phyloP scores from a whole-genome alignment of 2,329 filamentous ascomycete species.

The Claviceps humidiphila region DNA sequence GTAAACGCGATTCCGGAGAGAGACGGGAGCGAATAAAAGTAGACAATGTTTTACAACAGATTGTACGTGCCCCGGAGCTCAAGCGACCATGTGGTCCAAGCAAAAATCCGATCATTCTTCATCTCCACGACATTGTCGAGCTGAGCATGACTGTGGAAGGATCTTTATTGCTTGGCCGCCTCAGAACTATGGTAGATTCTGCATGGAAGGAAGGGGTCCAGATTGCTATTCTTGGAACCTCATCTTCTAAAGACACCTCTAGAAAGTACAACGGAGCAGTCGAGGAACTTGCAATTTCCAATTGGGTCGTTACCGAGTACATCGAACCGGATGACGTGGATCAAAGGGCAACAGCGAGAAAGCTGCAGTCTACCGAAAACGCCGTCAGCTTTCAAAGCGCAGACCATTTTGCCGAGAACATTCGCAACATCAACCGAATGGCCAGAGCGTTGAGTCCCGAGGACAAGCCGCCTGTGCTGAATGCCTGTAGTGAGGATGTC shows the following conservation, averaged over 20 bases:
- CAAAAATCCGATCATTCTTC: constrained; percentile 51
- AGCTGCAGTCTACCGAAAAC: background rate
- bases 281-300: constrained; percentile 25
- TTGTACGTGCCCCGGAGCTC: constrained; percentile 35
- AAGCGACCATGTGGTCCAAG: constrained; percentile 17
- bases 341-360: constrained; percentile 1
- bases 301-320: constrained; percentile 26
- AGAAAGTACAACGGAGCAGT: constrained; percentile 28
- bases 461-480: background rate
- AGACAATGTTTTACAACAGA: constrained; percentile 39
- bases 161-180: constrained; percentile 50
- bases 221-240: constrained; percentile 71
- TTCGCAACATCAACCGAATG: constrained; percentile 34
- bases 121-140: constrained; percentile 70
- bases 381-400: constrained; percentile 17
- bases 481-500: constrained; percentile 13
- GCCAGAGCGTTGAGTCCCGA: constrained; percentile 23
- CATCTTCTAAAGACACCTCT: constrained; percentile 39
- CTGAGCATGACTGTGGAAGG: constrained; percentile 58
- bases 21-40: constrained; percentile 52
- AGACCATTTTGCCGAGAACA: constrained; percentile 32
- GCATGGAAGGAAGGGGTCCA: constrained; percentile 58
- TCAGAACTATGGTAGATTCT: constrained; percentile 60
- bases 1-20: constrained; percentile 22
- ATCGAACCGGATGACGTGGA: constrained; percentile 18